phyloP scores from a whole-genome alignment of 192 early-diverging fungal species.

The Entophlyctis luteolus region DNA sequence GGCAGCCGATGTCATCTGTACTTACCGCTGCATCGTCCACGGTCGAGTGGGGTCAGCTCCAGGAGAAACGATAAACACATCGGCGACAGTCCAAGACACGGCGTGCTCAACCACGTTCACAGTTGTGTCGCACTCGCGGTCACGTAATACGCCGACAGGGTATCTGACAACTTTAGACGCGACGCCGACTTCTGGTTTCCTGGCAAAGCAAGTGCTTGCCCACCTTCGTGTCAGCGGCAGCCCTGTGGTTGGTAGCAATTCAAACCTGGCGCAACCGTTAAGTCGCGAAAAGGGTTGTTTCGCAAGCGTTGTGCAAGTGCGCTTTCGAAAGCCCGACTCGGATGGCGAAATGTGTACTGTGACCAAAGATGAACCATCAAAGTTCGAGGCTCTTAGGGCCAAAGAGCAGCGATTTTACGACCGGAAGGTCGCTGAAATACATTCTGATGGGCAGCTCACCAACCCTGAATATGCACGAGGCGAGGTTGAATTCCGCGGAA shows the following conservation, averaged over 20 bases:
- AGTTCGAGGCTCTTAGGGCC: constrained; percentile 13
- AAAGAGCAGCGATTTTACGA: constrained; percentile 16
- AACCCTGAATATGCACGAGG: constrained; percentile 13
- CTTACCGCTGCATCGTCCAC: constrained; percentile 9
- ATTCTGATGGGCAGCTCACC: background rate
- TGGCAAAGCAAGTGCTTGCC: constrained; percentile 1
- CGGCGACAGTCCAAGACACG: background rate
- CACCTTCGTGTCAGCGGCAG: background rate
- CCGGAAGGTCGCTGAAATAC: constrained; percentile 4
- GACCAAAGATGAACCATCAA: constrained; percentile 4
- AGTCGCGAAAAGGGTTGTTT: constrained; percentile 16
- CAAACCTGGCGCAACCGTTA: background rate
- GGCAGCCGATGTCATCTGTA: background rate
- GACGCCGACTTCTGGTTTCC: background rate
- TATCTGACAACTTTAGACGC: constrained; percentile 12
- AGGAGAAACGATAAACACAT: background rate
- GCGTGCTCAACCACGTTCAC: background rate
- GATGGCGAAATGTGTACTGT: background rate
- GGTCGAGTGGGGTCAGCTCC: background rate
- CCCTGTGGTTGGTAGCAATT: constrained; percentile 16
- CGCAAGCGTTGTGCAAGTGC: background rate
- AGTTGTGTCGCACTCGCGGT: background rate
- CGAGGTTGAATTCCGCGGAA: background rate
- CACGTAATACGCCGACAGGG: constrained; percentile 7
- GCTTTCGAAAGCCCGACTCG: background rate